Evolutionary conservation across 2,329 filamentous ascomycete genomes (phyloP).

Genomic region (Macrophomina tecta): DNA sequence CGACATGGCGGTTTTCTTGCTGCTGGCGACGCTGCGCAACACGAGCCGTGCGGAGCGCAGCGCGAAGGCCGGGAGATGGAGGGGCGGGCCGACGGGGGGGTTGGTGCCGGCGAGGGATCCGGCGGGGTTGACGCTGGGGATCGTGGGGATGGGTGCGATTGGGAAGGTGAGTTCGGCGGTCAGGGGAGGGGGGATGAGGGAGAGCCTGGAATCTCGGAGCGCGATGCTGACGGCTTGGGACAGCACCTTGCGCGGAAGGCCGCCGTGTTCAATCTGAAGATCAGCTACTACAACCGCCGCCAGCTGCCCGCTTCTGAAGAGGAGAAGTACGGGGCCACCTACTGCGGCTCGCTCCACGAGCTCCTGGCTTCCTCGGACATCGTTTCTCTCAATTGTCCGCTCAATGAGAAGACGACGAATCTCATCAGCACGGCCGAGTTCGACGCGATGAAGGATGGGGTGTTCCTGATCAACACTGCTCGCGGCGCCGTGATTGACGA

Average conservation of each 20-base stretch:
- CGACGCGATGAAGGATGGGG: conserved; percentile 72
- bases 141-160: conserved; percentile 57
- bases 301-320: conserved; percentile 45
- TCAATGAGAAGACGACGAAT: conserved; percentile 77
- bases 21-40: conserved; percentile 55
- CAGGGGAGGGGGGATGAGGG: neutral
- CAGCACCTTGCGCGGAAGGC: conserved; percentile 49
- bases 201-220: neutral
- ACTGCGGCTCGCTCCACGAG: conserved; percentile 55
- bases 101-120: conserved; percentile 51
- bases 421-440: conserved; percentile 73
- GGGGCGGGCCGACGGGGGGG: conserved; percentile 43
- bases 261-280: conserved; percentile 50
- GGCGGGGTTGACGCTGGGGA: conserved; percentile 52
- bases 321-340: conserved; percentile 40
- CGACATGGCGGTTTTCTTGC: conserved; percentile 55
- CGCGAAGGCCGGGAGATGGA: conserved; percentile 38
- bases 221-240: neutral
- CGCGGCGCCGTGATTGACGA: conserved; percentile 83
- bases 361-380: conserved; percentile 76
- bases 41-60: conserved; percentile 46
- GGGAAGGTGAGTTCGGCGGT: conserved; percentile 44
- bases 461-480: conserved; percentile 78
- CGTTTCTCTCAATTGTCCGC: conserved; percentile 79
- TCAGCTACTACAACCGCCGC: conserved; percentile 53